Evolutionary conservation across 108 stramenopile species (phyloP), one percentile per base, ranked within the genome.

Genomic region (Fragilariopsis cylindrus): DNA sequence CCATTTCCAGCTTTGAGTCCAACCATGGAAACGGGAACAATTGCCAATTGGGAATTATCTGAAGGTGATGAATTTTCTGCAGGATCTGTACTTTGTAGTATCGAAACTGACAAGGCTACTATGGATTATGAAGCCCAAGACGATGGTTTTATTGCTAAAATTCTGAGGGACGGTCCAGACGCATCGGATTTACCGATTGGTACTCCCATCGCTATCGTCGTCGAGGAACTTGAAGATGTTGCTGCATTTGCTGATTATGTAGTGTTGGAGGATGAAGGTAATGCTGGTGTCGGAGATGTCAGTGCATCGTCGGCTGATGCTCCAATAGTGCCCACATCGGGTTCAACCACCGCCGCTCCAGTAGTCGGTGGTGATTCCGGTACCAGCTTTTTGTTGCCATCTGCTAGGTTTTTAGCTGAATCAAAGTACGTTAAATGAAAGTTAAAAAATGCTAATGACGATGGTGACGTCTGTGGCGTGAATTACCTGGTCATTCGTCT

Each of bases 61-160:
- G 94, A 92, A 67, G 98, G 98, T 19, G 93, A 88, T 3, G 62
- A 83, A 30, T 92, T 97, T 74, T 71, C 65, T 52, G 92, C 98
- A 4, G 99, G 99, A 46, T 95, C 96, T 55, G 83, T 93, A n/a
- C 55, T 99, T 50, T 95, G 93, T 77, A 94, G 94, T 18, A 84
- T 99, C 13, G 97, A 99, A 78, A 99, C 99, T 15, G 99, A 99
- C 83, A 99, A 99, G 85, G 98, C 99, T 42, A 98, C 97, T 6
- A 96, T 99, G 30, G 92, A 97, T 55, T 99, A 96, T 84, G 98
- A 98, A 72, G 90, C 92, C 5, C 97, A 98, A 74, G 99, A 99
- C 77, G 98, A 98, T 60, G 97, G 97, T 6, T 82, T 97, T 42
- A 64, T 99, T 13, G 99, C 98, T 21, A 99, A 97, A 82, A 93